Evolutionary conservation across 177 flowering plant species (phyloP), one percentile per base, ranked within the genome.

Genomic region (Vitis hybrid): DNA sequence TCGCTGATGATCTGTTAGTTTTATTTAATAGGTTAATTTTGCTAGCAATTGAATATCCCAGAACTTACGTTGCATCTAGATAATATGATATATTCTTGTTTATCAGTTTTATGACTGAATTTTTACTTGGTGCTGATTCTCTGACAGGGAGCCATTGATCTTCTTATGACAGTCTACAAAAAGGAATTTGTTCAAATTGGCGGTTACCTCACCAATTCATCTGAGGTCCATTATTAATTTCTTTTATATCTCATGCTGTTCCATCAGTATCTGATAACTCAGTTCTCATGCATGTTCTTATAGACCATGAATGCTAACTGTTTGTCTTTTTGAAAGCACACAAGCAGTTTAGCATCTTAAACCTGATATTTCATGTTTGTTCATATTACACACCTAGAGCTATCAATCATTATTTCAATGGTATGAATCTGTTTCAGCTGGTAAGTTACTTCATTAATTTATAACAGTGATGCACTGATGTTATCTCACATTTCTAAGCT

Each of bases 121-220:
- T 15, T 12, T 8, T 56, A 17, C 1, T 17, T 59, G 26, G 10
- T 59, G 8, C 49, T 50, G 9, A 8, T 14, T 39, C 45, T 64
- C 54, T 63, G 39, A 11, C 56, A 80, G 83, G 80, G 83, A 15
- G 83, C 83, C n/a, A 72, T 80, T 64, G 77, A 80, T 66, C 68
- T 80, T 30, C 78, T 80, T 17, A 78, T 80, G 80, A 13, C 58
- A 52, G 79, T 78, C 19, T 80, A 80, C 73, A 72, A 70, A 51
- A 69, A 70, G 65, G 79, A 80, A 70, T 80, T 80, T 73, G 72
- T 11, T 56, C 74, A 26, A 56, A 80, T 78, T 79, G 83, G 83
- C 17, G 80, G 83, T 63, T 78, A 80, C 59, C 58, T 75, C 60
- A 81, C 82, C 4, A 55, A 81, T 72, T 70, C 81, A 56, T 73